Conservation (phyloP, 2,329 filamentous ascomycete species). For the Cladobotryum protrusum region DNA sequence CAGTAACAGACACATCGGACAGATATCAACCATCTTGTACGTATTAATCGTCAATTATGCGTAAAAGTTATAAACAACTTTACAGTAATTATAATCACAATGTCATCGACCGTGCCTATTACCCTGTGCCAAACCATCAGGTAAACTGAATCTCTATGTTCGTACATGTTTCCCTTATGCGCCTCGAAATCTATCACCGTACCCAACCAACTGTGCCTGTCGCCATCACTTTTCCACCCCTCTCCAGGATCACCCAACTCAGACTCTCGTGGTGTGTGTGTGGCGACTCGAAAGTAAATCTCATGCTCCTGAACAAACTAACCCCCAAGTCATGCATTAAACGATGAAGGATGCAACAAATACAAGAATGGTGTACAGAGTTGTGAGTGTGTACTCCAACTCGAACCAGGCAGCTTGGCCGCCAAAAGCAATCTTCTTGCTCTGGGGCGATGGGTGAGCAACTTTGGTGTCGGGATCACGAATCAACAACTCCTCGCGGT, state of each 20-base stretch:
- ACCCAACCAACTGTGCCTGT: background rate
- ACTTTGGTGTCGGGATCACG: conserved; percentile 50
- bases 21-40: too few species aligned
- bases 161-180: conserved; percentile 9
- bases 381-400: conserved; percentile 46
- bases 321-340: conserved; percentile 7
- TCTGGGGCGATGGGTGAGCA: conserved; percentile 43
- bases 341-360: conserved; percentile 39
- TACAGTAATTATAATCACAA: conserved; percentile 4
- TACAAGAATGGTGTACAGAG: conserved; percentile 42
- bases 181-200: conserved; percentile 4
- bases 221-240: background rate
- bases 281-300: conserved; percentile 1
- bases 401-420: conserved; percentile 51
- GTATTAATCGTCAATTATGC: conserved; percentile 7
- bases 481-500: conserved; percentile 50
- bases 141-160: conserved; percentile 10
- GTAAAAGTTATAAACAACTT: too few species aligned
- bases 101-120: conserved; percentile 4
- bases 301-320: conserved; percentile 2
- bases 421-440: conserved; percentile 50
- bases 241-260: background rate
- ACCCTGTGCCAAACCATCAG: conserved; percentile 2
- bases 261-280: background rate
- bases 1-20: too few species aligned